Percentiles rank a stretch among this genome's conserved stretches.
Evolutionary conservation across 176 grass and related monocot genomes (phyloP).

Genomic region (Hyparrhenia diplandra): DNA sequence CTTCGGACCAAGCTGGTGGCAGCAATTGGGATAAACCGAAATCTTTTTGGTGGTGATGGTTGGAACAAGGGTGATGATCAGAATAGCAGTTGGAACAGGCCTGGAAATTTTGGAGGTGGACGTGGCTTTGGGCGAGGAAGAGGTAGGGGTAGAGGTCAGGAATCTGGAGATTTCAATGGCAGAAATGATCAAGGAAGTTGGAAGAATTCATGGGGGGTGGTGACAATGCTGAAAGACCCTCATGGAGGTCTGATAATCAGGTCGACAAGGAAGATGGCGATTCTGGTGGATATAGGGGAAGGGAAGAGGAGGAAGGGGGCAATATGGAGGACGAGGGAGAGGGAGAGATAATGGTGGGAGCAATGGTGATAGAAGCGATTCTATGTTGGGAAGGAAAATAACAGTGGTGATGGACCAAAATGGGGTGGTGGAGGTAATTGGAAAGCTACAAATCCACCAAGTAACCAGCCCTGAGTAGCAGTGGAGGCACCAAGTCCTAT

Average conservation of each 20-base stretch:
- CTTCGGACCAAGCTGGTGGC: conserved; percentile 22
- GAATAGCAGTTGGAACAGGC: conserved; percentile 38
- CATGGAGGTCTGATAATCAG: conserved; percentile 37
- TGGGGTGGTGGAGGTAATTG: conserved; percentile 34
- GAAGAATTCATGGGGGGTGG: conserved; percentile 32
- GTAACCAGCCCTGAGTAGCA: conserved; percentile 18
- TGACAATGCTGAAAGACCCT: conserved; percentile 32
- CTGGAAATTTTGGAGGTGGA: conserved; percentile 38
- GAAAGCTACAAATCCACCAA: conserved; percentile 20
- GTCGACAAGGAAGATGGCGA: conserved; percentile 29
- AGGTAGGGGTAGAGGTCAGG: conserved; percentile 30
- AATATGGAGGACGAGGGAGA: conserved; percentile 45
- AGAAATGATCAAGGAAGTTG: conserved; percentile 36
- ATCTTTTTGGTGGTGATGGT: conserved; percentile 28
- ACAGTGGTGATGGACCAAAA: conserved; percentile 17
- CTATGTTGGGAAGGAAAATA: conserved; percentile 37
- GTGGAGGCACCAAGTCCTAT: conserved; percentile 25
- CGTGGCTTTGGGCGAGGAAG: conserved; percentile 38
- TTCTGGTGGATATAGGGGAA: conserved; percentile 41
- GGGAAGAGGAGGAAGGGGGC: conserved; percentile 47
- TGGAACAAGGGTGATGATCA: conserved; percentile 51
- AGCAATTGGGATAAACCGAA: conserved; percentile 39
- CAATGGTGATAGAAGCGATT: conserved; percentile 21
- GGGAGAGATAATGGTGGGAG: conserved; percentile 34
- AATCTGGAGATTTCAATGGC: conserved; percentile 31